Evolutionary conservation across 768 basidiomycete genomes (phyloP).

Genomic region (Lactarius indigo): DNA sequence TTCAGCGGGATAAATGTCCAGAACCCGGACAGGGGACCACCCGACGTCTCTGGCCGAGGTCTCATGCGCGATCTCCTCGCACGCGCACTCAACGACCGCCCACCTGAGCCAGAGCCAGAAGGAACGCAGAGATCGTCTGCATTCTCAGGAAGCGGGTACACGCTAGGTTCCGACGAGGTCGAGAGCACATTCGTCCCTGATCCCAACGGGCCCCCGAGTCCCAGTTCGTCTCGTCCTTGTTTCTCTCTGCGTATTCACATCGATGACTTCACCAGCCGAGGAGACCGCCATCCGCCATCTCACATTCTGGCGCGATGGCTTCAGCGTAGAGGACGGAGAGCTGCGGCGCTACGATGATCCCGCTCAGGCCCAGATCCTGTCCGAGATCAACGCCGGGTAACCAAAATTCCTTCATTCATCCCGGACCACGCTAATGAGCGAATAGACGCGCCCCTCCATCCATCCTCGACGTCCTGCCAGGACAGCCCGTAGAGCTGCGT

Average conservation of each 20-base stretch:
- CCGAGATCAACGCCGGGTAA: conserved; percentile 78
- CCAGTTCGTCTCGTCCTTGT: conserved; percentile 27
- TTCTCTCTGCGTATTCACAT: conserved; percentile 9
- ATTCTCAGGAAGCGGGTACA: conserved; percentile 77
- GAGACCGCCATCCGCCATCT: conserved; percentile 67
- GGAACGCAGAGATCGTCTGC: conserved; percentile 28
- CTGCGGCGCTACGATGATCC: conserved; percentile 84
- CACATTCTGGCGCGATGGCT: conserved; percentile 93
- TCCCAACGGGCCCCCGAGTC: conserved; percentile 42
- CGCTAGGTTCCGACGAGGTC: conserved; percentile 86
- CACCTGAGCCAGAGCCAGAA: conserved; percentile 7
- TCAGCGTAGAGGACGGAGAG: conserved; percentile 85
- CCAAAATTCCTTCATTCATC: conserved; percentile 14
- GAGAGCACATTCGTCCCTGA: conserved; percentile 76
- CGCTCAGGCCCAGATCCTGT: conserved; percentile 59
- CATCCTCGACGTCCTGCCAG: conserved; percentile 65
- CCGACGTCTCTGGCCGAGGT: conserved; percentile 42
- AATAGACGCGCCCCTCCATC: conserved; percentile 72
- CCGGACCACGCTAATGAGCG: not conserved
- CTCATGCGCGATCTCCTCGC: conserved; percentile 71
- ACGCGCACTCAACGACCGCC: conserved; percentile 68
- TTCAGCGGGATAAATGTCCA: conserved; percentile 82
- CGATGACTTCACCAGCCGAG: conserved; percentile 27
- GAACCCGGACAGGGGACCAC: conserved; percentile 59
- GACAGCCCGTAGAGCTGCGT: conserved; percentile 82